Evolutionary conservation across 1,284 basidiomycete genomes (phyloP), one percentile per base, ranked within the genome.

Genomic region (Coriolopsis trogii): DNA sequence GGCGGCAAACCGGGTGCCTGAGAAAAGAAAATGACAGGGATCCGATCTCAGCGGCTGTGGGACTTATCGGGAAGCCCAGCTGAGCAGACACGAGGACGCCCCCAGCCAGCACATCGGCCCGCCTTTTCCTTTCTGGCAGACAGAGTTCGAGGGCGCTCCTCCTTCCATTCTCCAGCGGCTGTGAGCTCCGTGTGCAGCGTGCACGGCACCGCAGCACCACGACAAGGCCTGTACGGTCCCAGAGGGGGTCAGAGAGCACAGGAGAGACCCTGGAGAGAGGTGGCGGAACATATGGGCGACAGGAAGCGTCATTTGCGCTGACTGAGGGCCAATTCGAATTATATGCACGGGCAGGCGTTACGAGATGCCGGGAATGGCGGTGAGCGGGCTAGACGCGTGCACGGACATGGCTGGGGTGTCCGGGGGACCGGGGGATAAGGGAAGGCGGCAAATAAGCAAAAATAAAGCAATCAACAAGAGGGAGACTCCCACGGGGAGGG

Each of bases 1-100:
- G 51, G 59, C 57, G 57, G 54, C 59, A 58, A 58, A 16, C 42
- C 56, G 57, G 58, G 65, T 65, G 60, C 65, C 65, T 65, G 61
- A 59, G 57, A 59, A 59, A 59, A n/a, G 41, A 46, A 55, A 58
- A 63, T 62, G 62, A 60, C 60, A 55, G 48, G 45, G 49, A 51
- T 69, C 67, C 67, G 67, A 69, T 68, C 65, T 65, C 60, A 64
- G 68, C 68, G 68, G 68, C 68, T 68, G 58, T 67, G 59, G 49
- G 55, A 43, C 44, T 59, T 55, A 63, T 59, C 56, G 55, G 57
- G 58, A 50, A 46, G 50, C 60, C 63, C 62, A 61, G 60, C 64
- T 45, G 57, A 56, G 47, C 48, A 42, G 51, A 59, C 62, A 62
- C 62, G 61, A 62, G 63, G 60, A 53, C 49, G 56, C 52, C 38